Conservation (phyloP, 129 eudicot species). For the Artemisia argyi region DNA sequence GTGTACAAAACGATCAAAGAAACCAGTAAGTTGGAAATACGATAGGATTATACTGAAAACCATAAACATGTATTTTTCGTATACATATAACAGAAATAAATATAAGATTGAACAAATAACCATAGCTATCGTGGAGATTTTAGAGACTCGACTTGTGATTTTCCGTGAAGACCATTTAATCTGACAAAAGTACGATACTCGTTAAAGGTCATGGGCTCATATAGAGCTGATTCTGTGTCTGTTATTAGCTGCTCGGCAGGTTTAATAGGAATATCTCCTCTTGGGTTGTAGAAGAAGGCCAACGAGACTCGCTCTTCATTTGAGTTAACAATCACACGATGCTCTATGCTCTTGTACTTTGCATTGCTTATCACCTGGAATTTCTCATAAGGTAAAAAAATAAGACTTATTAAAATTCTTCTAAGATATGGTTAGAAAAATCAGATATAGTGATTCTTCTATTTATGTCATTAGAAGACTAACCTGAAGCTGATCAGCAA, state of each 20-base stretch:
- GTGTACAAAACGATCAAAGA: too few relatives aligned
- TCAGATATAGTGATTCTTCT: too few relatives aligned
- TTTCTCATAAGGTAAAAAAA: background rate
- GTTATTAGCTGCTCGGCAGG: conserved; percentile 59
- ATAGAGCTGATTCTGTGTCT: conserved; percentile 34
- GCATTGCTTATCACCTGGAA: conserved; percentile 62
- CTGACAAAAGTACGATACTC: conserved; percentile 56
- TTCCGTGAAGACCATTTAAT: conserved; percentile 57
- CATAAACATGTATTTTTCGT: background rate
- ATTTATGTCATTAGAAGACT: background rate
- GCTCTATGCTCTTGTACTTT: conserved; percentile 66
- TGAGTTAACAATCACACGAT: conserved; percentile 62
- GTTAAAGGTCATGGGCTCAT: conserved; percentile 50
- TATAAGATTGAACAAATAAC: background rate
- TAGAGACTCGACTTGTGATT: conserved; percentile 60
- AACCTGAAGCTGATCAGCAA: conserved; percentile 81
- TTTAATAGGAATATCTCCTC: conserved; percentile 46
- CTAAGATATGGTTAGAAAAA: too few relatives aligned
- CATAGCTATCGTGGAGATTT: conserved; percentile 41
- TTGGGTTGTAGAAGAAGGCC: conserved; percentile 73
- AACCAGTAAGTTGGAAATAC: too few relatives aligned
- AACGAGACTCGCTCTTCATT: conserved; percentile 56
- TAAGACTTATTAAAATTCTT: too few relatives aligned
- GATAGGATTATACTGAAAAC: background rate
- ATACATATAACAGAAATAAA: background rate